Conservation (phyloP, 441 rosid species). For the Theobroma grandiflorum region DNA sequence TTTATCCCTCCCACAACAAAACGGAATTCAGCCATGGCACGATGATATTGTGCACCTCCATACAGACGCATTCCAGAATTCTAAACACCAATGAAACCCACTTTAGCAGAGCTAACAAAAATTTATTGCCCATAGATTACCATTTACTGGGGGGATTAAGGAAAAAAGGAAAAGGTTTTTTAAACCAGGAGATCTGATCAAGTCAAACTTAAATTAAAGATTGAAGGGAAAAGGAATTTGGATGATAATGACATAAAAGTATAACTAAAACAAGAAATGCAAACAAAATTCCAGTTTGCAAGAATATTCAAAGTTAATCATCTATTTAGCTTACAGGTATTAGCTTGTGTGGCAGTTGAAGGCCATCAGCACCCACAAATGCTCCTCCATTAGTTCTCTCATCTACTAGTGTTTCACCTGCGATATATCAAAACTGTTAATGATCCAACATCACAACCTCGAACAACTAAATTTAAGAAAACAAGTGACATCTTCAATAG, state of each 20-base stretch:
- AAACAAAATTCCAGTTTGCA: slow-evolving; percentile 18
- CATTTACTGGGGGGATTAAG: background rate
- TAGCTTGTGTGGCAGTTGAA: slow-evolving; percentile 87
- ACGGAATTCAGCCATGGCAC: slow-evolving; percentile 98
- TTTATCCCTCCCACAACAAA: slow-evolving; percentile 92
- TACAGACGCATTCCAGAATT: slow-evolving; percentile 98
- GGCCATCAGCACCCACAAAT: slow-evolving; percentile 84
- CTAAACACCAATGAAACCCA: slow-evolving; percentile 43
- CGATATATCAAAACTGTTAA: slow-evolving; percentile 28
- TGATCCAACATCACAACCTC: background rate
- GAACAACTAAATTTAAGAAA: background rate
- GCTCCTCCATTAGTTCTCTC: slow-evolving; percentile 91
- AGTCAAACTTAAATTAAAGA: background rate
- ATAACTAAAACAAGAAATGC: slow-evolving; percentile 22
- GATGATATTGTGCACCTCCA: slow-evolving; percentile 97
- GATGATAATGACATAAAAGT: background rate
- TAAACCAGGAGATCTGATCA: slow-evolving; percentile 3
- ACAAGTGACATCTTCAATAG: background rate
- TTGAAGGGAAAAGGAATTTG: slow-evolving; percentile 5
- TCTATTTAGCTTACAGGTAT: slow-evolving; percentile 75
- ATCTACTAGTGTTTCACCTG: slow-evolving; percentile 92
- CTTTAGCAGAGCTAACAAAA: slow-evolving; percentile 2
- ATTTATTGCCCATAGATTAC: background rate
- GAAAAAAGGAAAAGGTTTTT: background rate
- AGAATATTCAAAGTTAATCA: slow-evolving; percentile 1